Percentiles rank a stretch among this genome's conserved stretches.
Conservation (phyloP, 768 basidiomycete genomes). For the Mycena albidolilacea region DNA sequence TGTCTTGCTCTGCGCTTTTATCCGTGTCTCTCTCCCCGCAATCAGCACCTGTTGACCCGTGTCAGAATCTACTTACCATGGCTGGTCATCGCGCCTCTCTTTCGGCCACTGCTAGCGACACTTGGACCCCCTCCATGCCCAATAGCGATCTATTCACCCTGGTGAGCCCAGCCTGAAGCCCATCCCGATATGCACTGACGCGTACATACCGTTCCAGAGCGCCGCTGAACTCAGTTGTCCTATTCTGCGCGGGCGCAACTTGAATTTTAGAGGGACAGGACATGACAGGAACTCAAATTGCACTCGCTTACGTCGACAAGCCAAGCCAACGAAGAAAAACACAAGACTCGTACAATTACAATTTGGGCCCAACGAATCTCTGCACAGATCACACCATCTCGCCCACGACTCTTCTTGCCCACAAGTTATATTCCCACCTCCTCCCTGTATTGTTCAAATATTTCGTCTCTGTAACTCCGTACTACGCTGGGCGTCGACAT, state of each 20-base stretch:
- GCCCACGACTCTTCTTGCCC: conserved; percentile 1
- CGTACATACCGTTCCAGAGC: conserved; percentile 1
- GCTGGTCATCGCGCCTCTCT: neutral
- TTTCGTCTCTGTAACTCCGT: too few relatives aligned
- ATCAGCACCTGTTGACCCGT: too few relatives aligned
- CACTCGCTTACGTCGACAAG: too few relatives aligned
- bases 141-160: conserved; percentile 26
- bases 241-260: neutral
- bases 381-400: neutral
- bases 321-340: too few relatives aligned
- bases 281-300: too few relatives aligned
- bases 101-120: neutral
- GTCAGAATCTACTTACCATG: neutral
- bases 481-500: too few relatives aligned
- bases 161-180: neutral
- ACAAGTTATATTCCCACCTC: conserved; percentile 9
- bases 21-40: too few relatives aligned
- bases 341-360: too few relatives aligned
- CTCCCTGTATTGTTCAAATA: neutral
- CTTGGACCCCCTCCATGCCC: conserved; percentile 11
- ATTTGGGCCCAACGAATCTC: conserved; percentile 4
- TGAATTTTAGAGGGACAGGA: neutral
- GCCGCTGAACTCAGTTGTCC: conserved; percentile 8
- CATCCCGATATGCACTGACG: neutral
- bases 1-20: neutral